phyloP scores from a whole-genome alignment of 805 yeast species.

The Aciculoconidium aculeatum region DNA sequence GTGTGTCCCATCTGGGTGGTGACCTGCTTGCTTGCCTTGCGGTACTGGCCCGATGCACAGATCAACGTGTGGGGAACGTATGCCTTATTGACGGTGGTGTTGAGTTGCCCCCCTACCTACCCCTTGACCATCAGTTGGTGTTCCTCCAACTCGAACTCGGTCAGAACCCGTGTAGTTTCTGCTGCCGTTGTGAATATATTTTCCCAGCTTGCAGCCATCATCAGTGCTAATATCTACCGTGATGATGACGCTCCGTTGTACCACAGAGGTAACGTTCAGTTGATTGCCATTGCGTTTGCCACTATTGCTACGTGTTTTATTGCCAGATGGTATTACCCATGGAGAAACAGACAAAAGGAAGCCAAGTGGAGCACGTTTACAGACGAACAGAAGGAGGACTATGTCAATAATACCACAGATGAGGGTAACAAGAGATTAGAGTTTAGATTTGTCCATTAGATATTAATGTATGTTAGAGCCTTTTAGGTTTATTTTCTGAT shows the following conservation, averaged over 20 bases:
- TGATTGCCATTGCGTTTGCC: constrained; percentile 34
- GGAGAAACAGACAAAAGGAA: constrained; percentile 41
- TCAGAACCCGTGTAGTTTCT: constrained; percentile 56
- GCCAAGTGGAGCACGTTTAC: constrained; percentile 47
- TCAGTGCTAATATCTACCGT: constrained; percentile 52
- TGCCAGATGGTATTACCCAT: constrained; percentile 35
- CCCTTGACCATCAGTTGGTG: constrained; percentile 56
- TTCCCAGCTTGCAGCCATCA: constrained; percentile 53
- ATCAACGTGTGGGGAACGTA: constrained; percentile 39
- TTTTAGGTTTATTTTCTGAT: too few relatives aligned
- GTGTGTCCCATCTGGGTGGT: constrained; percentile 14
- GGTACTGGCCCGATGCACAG: constrained; percentile 41
- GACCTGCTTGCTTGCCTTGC: constrained; percentile 17
- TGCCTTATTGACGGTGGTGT: constrained; percentile 29
- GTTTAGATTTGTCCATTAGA: constrained; percentile 29
- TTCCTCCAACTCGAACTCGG: constrained; percentile 57
- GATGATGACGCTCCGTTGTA: constrained; percentile 55
- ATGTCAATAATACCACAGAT: constrained; percentile 42
- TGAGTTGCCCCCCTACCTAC: constrained; percentile 46
- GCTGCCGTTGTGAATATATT: constrained; percentile 63
- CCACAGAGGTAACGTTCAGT: constrained; percentile 47
- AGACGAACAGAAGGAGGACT: constrained; percentile 44
- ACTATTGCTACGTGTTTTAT: constrained; percentile 23
- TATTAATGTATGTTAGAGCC: too few relatives aligned
- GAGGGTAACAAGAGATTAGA: constrained; percentile 58